A percentile compares a stretch with the other conserved stretches of the same genome.
These are phyloP conservation scores for Phaeosphaeria sp. DNA, from an alignment of 2,329 filamentous ascomycete species.

Conservation along the genomic window DNA sequence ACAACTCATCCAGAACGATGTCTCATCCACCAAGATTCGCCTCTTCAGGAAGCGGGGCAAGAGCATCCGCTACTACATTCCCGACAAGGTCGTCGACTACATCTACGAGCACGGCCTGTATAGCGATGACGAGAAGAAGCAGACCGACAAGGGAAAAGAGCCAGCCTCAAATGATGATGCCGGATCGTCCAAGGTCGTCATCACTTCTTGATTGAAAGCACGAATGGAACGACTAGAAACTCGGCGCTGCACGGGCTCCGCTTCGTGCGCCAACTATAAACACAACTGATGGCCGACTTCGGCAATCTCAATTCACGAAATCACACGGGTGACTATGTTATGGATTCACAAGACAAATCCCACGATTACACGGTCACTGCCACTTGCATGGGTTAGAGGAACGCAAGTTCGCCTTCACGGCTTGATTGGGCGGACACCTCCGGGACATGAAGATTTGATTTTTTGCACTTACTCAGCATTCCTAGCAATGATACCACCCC, in stretches of 20 bases:
- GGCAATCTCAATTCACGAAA: neutral
- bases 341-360: constrained; percentile 8
- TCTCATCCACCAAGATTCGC: constrained; percentile 82
- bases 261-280: neutral
- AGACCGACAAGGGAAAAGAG: constrained; percentile 43
- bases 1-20: constrained; percentile 85
- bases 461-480: constrained; percentile 12
- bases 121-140: constrained; percentile 47
- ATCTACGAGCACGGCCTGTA: constrained; percentile 51
- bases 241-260: neutral
- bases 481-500: constrained; percentile 40
- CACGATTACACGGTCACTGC: constrained; percentile 10
- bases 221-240: neutral
- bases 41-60: constrained; percentile 64
- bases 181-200: constrained; percentile 29
- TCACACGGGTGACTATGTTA: constrained; percentile 2
- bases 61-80: constrained; percentile 52
- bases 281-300: neutral
- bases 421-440: constrained; percentile 8
- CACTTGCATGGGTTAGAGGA: constrained; percentile 12
- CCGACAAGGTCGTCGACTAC: constrained; percentile 48
- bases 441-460: neutral
- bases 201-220: constrained; percentile 17
- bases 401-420: constrained; percentile 29
- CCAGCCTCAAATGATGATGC: constrained; percentile 27